Evolutionary conservation across 2,329 filamentous ascomycete genomes (phyloP), one percentile per base, ranked within the genome.

Genomic region (Colletotrichum truncatum): DNA sequence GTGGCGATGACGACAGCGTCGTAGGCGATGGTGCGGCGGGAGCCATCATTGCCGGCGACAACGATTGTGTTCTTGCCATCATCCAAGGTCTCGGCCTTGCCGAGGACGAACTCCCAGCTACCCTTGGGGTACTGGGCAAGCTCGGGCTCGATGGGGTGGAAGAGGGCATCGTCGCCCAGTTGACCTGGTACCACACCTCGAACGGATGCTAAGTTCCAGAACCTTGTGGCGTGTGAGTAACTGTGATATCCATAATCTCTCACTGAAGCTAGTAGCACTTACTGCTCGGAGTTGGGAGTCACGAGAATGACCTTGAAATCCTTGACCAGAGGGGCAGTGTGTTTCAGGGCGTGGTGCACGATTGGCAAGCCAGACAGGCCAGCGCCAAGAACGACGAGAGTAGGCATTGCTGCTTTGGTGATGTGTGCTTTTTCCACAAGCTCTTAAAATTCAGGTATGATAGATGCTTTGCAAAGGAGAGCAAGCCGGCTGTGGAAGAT

Each of bases 121-220:
- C 79, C 75, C 2, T 71, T 55, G 4, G 82, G 74, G 67, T 87
- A 86, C 36, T 80, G 77, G 14, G 77, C 73, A 56, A 87, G 81
- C 1, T 78, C 81, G 0, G 77, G 72, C 43, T 76, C 73, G 57
- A 87, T 81, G 8, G 84, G 80, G 41, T 76, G 70, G 71, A 83
- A 81, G 52, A 86, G 77, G 62, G 82, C 73, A 6, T 83, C 78
- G 64, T 85, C 82, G 14, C 78, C 75, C 58, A 86, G 74, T 32
- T 78, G 73, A 26, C 79, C 81, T 1, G 84, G 84, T 21, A 87
- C 77, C 38, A 87, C 78, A 67, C 82, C 84, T 36, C 85, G 83
- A n/a, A 85, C 82, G 2, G 85, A 81, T 1, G 85, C 85, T 6
- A 87, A 67, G 69, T 86, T 87, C 85, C 84, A 87, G 75, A 80